Evolutionary conservation across 169 alveolate species (phyloP), one percentile per base, ranked within the genome.

Genomic region (Hepatocystis sp.): DNA sequence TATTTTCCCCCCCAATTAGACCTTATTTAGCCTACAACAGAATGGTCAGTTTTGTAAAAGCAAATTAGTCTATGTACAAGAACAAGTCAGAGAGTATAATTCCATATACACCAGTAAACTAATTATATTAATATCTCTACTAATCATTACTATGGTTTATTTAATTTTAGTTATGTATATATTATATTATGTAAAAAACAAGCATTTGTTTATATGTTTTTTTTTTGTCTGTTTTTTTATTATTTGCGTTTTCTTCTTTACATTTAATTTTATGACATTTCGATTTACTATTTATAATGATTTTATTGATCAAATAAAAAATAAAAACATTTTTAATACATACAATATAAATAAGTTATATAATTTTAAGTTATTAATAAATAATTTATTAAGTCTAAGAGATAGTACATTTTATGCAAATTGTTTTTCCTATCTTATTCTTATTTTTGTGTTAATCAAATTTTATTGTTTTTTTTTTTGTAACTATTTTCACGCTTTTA

Each of bases 241-340:
- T 10, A 68, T 40, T 0, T 55, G 53, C 13, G 4, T 49, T 23
- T 56, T 60, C n/a, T 68, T 68, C 49, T 68, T 68, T 40, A 1
- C 30, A 21, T 68, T 68, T 40, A 55, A 53, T 68, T 55, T 68
- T 36, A 68, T 68, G 53, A 55, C 64, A 0, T 60, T 55, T 13
- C 34, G 28, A 68, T 58, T 71, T 19, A 23, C 56, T 25, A 68
- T 51, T 1, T 32, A 68, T 46, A 23, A 56, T 68, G 64, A 68
- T 30, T 68, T 55, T 46, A 25, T 68, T 39, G 68, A 68, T 19
- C 36, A 68, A n/a, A 68, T 68, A 53, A 68, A 68, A 34, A 44
- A 53, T 17, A 68, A 42, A 40, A 55, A 55, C 19, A 23, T 68
- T 13, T 56, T 71, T 28, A 47, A 40, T 30, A 53, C 60, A 32